Evolutionary conservation across 805 yeast genomes (phyloP), one percentile per base, ranked within the genome.

Genomic region (Wickerhamiella sergipiensis): DNA sequence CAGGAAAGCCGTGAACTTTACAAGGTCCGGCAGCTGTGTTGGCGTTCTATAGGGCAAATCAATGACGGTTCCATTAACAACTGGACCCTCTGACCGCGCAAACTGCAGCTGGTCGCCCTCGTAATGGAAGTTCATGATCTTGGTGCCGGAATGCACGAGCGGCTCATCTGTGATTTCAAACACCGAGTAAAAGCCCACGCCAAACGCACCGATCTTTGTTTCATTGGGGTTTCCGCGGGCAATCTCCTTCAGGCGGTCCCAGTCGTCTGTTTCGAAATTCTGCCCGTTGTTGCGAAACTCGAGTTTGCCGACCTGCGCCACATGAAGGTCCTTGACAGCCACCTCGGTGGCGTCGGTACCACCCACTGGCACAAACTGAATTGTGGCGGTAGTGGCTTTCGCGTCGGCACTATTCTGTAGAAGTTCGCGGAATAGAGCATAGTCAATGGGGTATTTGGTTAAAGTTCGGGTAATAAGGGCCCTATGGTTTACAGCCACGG

Each of bases 121-220:
- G 50, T 65, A 69, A 45, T 61, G 61, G 53, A 69, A 69, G 6
- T 61, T 55, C 70, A 69, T 67, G 38, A 66, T 63, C 8, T 60
- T 53, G 17, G 52, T 45, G 3, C 73, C 73, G 2, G 72, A 68
- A 36, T 67, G 87, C 23, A 84, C 77, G 59, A 81, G 64, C 2
- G 94, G 90, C 61, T 83, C 87, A 59, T 84, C 88, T 54, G 84
- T 83, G 78, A 84, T 79, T 60, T 85, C 90, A 40, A 83, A 89
- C 43, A 84, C 78, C 2, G 83, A 76, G 64, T 84, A 84, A 61
- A 81, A 83, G 1, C 73, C 73, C 7, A 69, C 73, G 6, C 73
- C 73, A 53, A 69, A 69, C 1, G 73, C 73, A 12, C 73, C 73
- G 31, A 69, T 69, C 48, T 69, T 69, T 15, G 68, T 52, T 50